phyloP scores from a whole-genome alignment of 352 stramenopile species.

The Globisporangium orthogonon region DNA sequence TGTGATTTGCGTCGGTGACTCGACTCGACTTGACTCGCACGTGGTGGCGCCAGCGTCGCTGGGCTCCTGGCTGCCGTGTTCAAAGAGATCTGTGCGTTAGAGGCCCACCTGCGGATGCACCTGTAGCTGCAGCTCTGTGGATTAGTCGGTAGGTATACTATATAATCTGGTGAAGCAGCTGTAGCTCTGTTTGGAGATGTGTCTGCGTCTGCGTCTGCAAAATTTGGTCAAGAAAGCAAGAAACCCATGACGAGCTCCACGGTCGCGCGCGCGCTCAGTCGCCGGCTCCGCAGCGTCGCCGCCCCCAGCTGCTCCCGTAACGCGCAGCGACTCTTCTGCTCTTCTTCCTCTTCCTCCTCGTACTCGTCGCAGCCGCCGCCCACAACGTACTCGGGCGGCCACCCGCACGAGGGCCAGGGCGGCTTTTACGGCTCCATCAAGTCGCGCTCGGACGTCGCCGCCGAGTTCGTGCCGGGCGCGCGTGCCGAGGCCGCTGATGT shows the following conservation, averaged over 20 bases:
- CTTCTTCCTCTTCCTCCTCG: not conserved
- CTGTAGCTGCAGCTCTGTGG: no score
- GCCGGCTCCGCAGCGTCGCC: no score
- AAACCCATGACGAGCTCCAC: not conserved
- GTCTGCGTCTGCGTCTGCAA: no score
- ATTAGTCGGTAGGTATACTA: no score
- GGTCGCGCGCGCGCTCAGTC: not conserved
- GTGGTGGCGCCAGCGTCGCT: no score
- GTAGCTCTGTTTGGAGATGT: no score
- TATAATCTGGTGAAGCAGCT: no score
- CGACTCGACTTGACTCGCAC: no score
- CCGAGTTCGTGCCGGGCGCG: conserved; percentile 56
- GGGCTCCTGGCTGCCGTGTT: no score
- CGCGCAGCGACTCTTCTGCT: not conserved
- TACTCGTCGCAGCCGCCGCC: conserved; percentile 11
- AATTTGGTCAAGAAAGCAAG: not conserved
- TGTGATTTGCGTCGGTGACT: no score
- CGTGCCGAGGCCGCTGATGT: conserved; percentile 62
- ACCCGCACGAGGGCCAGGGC: conserved; percentile 85
- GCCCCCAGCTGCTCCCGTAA: not conserved
- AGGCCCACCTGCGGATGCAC: no score
- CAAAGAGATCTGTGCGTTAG: no score
- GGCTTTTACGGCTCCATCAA: conserved; percentile 89
- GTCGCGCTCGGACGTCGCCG: conserved; percentile 57
- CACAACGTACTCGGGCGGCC: conserved; percentile 86